Conservation (phyloP, 1,284 basidiomycete species). For the Leccinum olivaceoglutinosum region DNA sequence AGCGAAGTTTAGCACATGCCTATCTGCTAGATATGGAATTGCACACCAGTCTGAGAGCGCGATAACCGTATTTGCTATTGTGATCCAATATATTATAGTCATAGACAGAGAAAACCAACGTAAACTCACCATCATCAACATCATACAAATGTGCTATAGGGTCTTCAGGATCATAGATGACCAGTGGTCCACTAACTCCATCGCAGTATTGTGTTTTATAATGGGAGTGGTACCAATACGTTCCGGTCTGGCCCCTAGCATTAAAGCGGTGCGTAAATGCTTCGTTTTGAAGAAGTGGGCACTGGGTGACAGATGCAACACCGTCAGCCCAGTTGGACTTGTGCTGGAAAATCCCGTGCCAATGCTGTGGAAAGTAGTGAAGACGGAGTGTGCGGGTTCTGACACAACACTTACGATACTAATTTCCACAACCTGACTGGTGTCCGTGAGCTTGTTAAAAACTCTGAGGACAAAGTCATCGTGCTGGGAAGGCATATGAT, state of each 20-base stretch:
- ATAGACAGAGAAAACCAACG: background rate
- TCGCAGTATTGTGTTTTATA: constrained; percentile 36
- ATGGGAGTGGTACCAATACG: constrained; percentile 34
- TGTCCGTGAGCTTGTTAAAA: constrained; percentile 30
- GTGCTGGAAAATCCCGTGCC: constrained; percentile 31
- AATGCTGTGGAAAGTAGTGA: constrained; percentile 25
- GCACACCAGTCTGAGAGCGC: constrained; percentile 30
- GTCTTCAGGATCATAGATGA: constrained; percentile 37
- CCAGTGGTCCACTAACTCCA: constrained; percentile 39
- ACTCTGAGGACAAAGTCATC: constrained; percentile 25
- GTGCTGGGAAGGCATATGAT: constrained; percentile 8
- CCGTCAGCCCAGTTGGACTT: constrained; percentile 32
- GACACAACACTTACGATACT: constrained; percentile 25
- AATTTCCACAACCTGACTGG: constrained; percentile 28
- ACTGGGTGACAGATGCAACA: constrained; percentile 30
- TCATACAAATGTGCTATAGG: constrained; percentile 33
- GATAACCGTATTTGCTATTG: constrained; percentile 26
- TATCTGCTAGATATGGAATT: background rate
- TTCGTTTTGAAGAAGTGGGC: constrained; percentile 23
- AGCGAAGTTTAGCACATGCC: background rate
- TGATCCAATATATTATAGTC: background rate
- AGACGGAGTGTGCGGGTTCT: background rate
- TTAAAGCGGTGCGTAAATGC: constrained; percentile 25
- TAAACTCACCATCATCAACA: constrained; percentile 32
- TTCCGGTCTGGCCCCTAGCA: constrained; percentile 22